A percentile compares a stretch with the other conserved stretches of the same genome.
Evolutionary conservation across 371 early-diverging fungal species (phyloP).

Genomic region (Mucor indicus): DNA sequence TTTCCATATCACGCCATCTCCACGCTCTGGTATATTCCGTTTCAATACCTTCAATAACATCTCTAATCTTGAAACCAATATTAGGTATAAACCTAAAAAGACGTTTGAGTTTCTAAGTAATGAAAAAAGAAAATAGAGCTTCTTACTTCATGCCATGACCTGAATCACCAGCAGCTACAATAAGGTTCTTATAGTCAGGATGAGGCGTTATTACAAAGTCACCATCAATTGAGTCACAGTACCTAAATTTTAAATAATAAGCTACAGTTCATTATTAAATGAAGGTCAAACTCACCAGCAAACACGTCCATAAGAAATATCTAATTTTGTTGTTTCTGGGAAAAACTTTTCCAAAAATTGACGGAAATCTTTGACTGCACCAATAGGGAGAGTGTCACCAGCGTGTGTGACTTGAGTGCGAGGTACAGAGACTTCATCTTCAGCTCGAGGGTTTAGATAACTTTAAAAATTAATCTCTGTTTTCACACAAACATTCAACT

Average conservation of each 20-base stretch:
- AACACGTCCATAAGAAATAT: conserved; percentile 27
- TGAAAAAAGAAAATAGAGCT: background rate
- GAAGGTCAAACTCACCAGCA: conserved; percentile 31
- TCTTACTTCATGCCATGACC: conserved; percentile 53
- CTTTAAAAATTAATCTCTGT: background rate
- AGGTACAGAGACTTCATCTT: conserved; percentile 34
- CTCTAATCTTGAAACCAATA: conserved; percentile 29
- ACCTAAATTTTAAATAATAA: conserved; percentile 17
- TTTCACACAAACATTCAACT: background rate
- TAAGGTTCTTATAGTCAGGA: conserved; percentile 37
- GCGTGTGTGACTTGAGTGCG: conserved; percentile 40
- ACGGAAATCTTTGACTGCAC: conserved; percentile 28
- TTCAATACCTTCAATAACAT: conserved; percentile 30
- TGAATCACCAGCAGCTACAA: conserved; percentile 47
- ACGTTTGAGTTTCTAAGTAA: background rate
- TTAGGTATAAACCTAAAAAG: conserved; percentile 25
- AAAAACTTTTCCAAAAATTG: conserved; percentile 32
- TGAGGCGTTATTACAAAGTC: conserved; percentile 41
- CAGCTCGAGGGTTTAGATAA: conserved; percentile 24
- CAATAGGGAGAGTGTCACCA: conserved; percentile 37
- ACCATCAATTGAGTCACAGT: conserved; percentile 45
- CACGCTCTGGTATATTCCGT: conserved; percentile 23
- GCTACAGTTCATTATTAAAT: background rate
- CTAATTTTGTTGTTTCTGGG: conserved; percentile 28
- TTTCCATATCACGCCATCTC: conserved; percentile 23